Percentiles rank a stretch among this genome's conserved stretches.
These are phyloP conservation scores for Cudoniella acicularis DNA, from an alignment of 495 filamentous ascomycete genomes.

Conservation along the genomic window DNA sequence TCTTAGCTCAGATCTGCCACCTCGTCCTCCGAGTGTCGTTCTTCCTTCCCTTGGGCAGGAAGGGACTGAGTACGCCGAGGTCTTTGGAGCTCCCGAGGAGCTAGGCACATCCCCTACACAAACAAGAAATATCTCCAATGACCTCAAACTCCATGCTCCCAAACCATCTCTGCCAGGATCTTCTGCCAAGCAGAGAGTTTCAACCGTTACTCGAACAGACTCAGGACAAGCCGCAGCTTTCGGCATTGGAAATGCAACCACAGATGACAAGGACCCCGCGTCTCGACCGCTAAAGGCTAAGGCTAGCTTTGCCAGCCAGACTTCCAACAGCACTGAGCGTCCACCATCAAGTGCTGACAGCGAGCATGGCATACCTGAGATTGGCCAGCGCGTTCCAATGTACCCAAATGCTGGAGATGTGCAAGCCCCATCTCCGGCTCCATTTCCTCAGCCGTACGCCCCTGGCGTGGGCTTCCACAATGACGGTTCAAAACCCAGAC, in stretches of 20 bases:
- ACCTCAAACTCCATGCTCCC: slow-evolving; percentile 86
- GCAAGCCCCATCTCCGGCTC: slow-evolving; percentile 86
- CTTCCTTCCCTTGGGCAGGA: slow-evolving; percentile 87
- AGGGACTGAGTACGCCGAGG: slow-evolving; percentile 77
- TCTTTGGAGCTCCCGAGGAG: slow-evolving; percentile 41
- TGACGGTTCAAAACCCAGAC: slow-evolving; percentile 43
- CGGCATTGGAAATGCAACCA: slow-evolving; percentile 66
- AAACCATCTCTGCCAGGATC: slow-evolving; percentile 76
- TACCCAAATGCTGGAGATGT: slow-evolving; percentile 92
- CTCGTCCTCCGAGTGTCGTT: slow-evolving; percentile 66
- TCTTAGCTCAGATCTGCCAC: slow-evolving; percentile 41
- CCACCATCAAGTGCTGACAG: slow-evolving; percentile 43
- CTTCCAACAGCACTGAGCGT: slow-evolving; percentile 40
- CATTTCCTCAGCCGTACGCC: slow-evolving; percentile 47
- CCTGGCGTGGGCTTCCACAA: slow-evolving; percentile 56
- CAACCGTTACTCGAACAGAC: slow-evolving; percentile 83
- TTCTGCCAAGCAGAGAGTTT: slow-evolving; percentile 75
- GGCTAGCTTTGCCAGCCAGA: slow-evolving; percentile 55
- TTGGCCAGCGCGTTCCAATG: slow-evolving; percentile 90
- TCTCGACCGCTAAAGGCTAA: slow-evolving; percentile 52
- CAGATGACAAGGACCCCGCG: slow-evolving; percentile 59
- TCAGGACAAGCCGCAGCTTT: slow-evolving; percentile 77
- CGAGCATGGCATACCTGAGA: slow-evolving; percentile 85
- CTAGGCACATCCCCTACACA: slow-evolving; percentile 53
- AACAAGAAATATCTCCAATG: slow-evolving; percentile 72